phyloP scores from a whole-genome alignment of 176 grass and related monocot species.

The Poa pratensis region DNA sequence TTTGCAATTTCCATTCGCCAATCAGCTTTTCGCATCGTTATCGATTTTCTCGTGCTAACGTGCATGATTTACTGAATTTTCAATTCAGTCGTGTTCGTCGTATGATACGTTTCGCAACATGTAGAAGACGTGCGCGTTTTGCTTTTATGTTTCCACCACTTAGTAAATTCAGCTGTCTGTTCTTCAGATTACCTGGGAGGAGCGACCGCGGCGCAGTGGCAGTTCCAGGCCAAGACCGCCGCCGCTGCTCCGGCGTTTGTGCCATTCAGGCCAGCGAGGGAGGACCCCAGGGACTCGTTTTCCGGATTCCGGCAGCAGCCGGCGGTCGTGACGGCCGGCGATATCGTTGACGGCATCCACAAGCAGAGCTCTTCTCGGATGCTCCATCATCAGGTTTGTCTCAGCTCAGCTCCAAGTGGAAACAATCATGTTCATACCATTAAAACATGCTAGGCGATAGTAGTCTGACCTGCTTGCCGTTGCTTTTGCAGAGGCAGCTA shows the following conservation, averaged over 20 bases:
- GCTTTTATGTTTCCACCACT: background rate
- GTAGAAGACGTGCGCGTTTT: background rate
- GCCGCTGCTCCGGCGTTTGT: slow-evolving; percentile 48
- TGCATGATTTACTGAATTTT: background rate
- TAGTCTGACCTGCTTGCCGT: background rate
- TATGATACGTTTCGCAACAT: background rate
- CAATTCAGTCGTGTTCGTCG: background rate
- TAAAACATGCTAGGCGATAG: background rate
- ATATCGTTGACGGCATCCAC: slow-evolving; percentile 43
- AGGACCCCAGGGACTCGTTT: slow-evolving; percentile 48
- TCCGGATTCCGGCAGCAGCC: slow-evolving; percentile 56
- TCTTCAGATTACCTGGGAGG: slow-evolving; percentile 48
- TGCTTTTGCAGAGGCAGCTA: slow-evolving; percentile 44
- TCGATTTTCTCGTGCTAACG: background rate
- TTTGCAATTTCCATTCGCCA: background rate
- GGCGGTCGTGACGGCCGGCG: background rate
- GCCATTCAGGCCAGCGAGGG: slow-evolving; percentile 54
- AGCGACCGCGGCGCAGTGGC: slow-evolving; percentile 59
- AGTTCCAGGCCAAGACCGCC: slow-evolving; percentile 48
- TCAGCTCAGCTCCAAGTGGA: background rate
- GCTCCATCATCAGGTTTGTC: slow-evolving; percentile 54
- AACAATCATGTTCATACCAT: background rate
- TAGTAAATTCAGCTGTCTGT: background rate
- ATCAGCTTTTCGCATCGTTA: background rate
- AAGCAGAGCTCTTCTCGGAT: slow-evolving; percentile 33